These are phyloP conservation scores for Leishmania tropica DNA, from an alignment of 208 protist species.

Conservation along the genomic window DNA sequence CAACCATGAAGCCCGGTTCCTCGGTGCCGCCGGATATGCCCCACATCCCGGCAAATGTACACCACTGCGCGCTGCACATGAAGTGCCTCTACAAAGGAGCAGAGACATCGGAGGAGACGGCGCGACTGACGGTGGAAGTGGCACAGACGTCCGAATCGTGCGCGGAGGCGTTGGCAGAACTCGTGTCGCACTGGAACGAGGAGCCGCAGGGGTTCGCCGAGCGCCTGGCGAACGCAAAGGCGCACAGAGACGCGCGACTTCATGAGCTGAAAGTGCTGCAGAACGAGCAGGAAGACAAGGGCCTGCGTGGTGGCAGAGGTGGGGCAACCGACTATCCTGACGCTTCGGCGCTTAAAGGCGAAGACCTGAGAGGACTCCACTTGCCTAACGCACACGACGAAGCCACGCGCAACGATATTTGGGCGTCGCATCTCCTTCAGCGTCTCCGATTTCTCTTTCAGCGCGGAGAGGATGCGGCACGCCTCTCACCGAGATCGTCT, in stretches of 20 bases:
- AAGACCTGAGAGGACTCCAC: constrained; percentile 23
- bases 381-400: constrained; percentile 12
- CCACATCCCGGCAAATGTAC: constrained; percentile 17
- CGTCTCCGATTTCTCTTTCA: constrained; percentile 35
- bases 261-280: constrained; percentile 14
- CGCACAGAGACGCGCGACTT: constrained; percentile 14
- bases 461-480: constrained; percentile 20
- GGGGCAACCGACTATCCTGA: not conserved
- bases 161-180: constrained; percentile 24
- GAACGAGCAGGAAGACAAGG: constrained; percentile 30
- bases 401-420: constrained; percentile 9
- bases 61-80: constrained; percentile 26
- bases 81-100: constrained; percentile 21
- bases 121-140: constrained; percentile 28
- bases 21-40: constrained; percentile 1
- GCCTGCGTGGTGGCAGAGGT: not conserved
- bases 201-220: constrained; percentile 30
- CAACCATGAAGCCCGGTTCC: not conserved
- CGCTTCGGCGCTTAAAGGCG: not conserved
- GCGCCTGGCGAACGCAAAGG: constrained; percentile 8
- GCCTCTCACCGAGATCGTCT: not conserved
- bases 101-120: not conserved
- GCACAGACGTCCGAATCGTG: constrained; percentile 26
- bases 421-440: constrained; percentile 21
- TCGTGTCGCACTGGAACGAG: constrained; percentile 29